Evolutionary conservation across 2,329 filamentous ascomycete species (phyloP).

Genomic region (Dothideomycetes sp.): DNA sequence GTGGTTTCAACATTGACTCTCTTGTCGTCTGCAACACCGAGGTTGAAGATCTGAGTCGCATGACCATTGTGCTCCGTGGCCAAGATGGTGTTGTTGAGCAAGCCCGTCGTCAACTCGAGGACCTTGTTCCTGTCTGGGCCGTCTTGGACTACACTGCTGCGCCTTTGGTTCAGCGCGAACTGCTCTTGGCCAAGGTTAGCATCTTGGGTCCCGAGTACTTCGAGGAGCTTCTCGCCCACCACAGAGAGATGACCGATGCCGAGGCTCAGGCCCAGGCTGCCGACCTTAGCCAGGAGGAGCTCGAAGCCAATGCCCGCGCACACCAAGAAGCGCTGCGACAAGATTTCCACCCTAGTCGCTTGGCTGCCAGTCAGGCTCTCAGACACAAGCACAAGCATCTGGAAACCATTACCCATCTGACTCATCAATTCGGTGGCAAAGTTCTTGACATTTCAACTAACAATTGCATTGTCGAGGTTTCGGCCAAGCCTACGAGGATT

Average conservation of each 20-base stretch:
- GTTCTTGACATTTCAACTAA: slow-evolving; percentile 96
- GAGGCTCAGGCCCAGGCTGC: slow-evolving; percentile 21
- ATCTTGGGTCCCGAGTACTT: slow-evolving; percentile 97
- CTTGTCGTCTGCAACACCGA: slow-evolving; percentile 97
- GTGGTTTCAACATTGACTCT: slow-evolving; percentile 98
- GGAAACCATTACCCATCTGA: slow-evolving; percentile 89
- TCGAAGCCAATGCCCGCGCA: slow-evolving; percentile 16
- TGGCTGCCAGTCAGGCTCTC: slow-evolving; percentile 79
- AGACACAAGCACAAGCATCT: slow-evolving; percentile 97
- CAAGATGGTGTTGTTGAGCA: slow-evolving; percentile 98
- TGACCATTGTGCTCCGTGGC: slow-evolving; percentile 96
- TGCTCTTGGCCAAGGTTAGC: slow-evolving; percentile 91
- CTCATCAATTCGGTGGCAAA: slow-evolving; percentile 96
- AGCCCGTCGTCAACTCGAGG: slow-evolving; percentile 87
- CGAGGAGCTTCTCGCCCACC: slow-evolving; percentile 89
- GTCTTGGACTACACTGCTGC: slow-evolving; percentile 92
- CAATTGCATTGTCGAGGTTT: slow-evolving; percentile 96
- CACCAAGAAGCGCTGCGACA: slow-evolving; percentile 31
- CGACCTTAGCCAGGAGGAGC: slow-evolving; percentile 20
- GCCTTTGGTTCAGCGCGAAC: slow-evolving; percentile 88
- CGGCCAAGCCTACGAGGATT: slow-evolving; percentile 85
- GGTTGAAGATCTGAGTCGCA: slow-evolving; percentile 90
- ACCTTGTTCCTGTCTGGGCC: slow-evolving; percentile 95
- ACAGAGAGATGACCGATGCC: slow-evolving; percentile 72
- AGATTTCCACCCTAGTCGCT: slow-evolving; percentile 83